Evolutionary conservation across 164 flowering plant species (phyloP).

Genomic region (Umbellularia californica): DNA sequence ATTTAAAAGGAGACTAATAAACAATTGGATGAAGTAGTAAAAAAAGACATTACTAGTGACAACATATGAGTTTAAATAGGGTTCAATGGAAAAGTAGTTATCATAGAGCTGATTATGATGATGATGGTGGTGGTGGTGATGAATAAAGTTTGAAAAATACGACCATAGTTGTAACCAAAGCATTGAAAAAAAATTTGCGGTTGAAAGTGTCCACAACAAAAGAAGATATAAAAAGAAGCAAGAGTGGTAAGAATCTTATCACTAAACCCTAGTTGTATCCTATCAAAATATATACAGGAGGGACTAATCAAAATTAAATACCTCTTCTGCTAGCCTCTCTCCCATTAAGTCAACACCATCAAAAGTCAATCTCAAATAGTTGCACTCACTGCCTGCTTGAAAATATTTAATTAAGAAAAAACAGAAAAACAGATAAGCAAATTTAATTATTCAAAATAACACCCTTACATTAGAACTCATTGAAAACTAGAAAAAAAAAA

Average conservation of each 20-base stretch:
- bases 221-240: neutral
- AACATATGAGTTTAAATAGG: too few species aligned
- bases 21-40: too few species aligned
- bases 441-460: neutral
- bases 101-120: too few species aligned
- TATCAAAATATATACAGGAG: too few species aligned
- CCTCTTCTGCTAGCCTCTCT: constrained; percentile 89
- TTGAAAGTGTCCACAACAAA: neutral
- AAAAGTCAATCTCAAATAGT: constrained; percentile 65
- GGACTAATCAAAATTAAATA: constrained; percentile 24
- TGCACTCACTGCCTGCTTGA: constrained; percentile 78
- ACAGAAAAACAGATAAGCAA: neutral
- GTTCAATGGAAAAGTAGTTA: too few species aligned
- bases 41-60: too few species aligned
- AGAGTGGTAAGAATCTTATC: neutral
- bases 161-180: neutral
- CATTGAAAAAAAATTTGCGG: neutral
- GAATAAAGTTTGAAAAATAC: too few species aligned
- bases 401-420: constrained; percentile 7
- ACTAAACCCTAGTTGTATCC: neutral
- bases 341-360: constrained; percentile 96
- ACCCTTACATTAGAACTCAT: neutral
- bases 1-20: too few species aligned
- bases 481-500: neutral
- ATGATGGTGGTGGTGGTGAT: too few species aligned